These are phyloP conservation scores for Candida glucosophila DNA, from an alignment of 1,139 yeast genomes.

Conservation along the genomic window DNA sequence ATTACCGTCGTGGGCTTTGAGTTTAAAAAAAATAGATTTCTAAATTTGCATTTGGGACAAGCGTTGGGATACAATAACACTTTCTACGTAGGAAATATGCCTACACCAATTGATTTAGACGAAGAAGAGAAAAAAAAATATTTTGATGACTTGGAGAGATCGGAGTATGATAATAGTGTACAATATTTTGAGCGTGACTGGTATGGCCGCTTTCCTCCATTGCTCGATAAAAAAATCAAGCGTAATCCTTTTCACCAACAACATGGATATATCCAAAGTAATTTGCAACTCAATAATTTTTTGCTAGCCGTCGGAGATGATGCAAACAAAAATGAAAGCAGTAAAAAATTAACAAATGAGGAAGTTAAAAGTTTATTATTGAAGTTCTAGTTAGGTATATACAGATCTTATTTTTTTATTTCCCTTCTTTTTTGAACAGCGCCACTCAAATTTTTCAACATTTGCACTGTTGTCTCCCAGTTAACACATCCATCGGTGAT, in stretches of 20 bases:
- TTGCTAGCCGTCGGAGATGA: conserved; percentile 4
- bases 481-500: conserved; percentile 95
- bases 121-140: conserved; percentile 17
- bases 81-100: conserved; percentile 56
- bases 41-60: conserved; percentile 41
- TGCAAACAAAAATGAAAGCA: neutral
- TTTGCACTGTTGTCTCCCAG: conserved; percentile 81
- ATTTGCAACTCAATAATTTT: conserved; percentile 16
- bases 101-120: conserved; percentile 30
- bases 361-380: conserved; percentile 1
- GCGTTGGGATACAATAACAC: conserved; percentile 38
- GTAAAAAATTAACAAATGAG: conserved; percentile 2
- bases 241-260: conserved; percentile 55
- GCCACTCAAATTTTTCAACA: conserved; percentile 68
- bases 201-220: conserved; percentile 44
- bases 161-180: conserved; percentile 51
- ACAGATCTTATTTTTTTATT: conserved; percentile 5
- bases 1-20: conserved; percentile 66
- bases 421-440: conserved; percentile 79
- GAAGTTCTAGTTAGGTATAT: neutral
- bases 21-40: conserved; percentile 57
- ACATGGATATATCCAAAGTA: conserved; percentile 31
- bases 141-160: conserved; percentile 30
- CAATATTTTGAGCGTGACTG: conserved; percentile 50
- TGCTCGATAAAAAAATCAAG: conserved; percentile 30